A percentile compares a stretch with the other conserved stretches of the same genome.
Conservation (phyloP, 1,284 basidiomycete species). For the Ustilago tritici region DNA sequence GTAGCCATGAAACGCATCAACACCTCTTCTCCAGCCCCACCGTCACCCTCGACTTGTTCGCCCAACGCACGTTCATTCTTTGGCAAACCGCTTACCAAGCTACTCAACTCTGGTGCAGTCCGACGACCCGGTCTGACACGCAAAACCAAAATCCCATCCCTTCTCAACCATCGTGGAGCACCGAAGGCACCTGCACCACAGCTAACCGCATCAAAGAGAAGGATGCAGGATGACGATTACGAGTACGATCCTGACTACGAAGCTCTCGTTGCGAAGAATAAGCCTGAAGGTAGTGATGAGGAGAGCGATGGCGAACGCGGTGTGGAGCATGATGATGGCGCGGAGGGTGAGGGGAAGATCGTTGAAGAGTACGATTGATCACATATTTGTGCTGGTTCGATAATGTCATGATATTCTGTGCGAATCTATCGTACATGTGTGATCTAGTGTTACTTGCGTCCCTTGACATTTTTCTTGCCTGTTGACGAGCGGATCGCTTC, state of each 20-base stretch:
- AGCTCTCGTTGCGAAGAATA: slow-evolving; percentile 35
- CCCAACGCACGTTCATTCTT: slow-evolving; percentile 34
- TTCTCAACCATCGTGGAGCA: slow-evolving; percentile 39
- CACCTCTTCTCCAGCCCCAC: slow-evolving; percentile 1
- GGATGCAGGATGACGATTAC: slow-evolving; percentile 51
- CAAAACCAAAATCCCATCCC: slow-evolving; percentile 48
- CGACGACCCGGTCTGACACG: slow-evolving; percentile 46
- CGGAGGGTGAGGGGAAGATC: background rate
- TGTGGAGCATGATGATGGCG: background rate
- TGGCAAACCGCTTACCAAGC: slow-evolving; percentile 40
- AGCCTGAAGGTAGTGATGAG: slow-evolving; percentile 10
- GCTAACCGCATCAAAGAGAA: slow-evolving; percentile 26
- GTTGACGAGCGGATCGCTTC: background rate
- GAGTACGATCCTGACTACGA: slow-evolving; percentile 51
- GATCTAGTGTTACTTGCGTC: slow-evolving; percentile 4
- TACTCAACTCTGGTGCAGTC: slow-evolving; percentile 24
- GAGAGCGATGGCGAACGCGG: slow-evolving; percentile 2
- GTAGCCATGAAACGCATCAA: slow-evolving; percentile 35
- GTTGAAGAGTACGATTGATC: slow-evolving; percentile 17
- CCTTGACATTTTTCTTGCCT: background rate
- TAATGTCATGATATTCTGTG: background rate
- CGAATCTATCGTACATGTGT: background rate
- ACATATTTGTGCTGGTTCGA: background rate
- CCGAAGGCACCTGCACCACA: slow-evolving; percentile 28
- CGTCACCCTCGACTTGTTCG: slow-evolving; percentile 3